phyloP scores from a whole-genome alignment of 2,329 filamentous ascomycete genomes.

The Hymenoscyphus albidus region DNA sequence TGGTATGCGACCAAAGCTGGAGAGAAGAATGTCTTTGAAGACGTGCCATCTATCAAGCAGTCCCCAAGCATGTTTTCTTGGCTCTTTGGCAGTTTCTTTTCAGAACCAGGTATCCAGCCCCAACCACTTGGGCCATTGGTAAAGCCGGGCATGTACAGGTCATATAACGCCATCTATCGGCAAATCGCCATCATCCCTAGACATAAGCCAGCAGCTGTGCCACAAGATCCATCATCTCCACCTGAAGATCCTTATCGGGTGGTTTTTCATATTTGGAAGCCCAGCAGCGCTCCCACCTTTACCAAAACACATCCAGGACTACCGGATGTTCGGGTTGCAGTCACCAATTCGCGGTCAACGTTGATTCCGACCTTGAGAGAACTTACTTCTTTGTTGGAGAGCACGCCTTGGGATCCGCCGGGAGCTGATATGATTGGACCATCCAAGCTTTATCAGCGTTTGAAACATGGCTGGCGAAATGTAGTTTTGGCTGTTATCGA shows the following conservation, averaged over 20 bases:
- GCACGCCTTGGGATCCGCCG: slow-evolving; percentile 66
- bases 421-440: slow-evolving; percentile 37
- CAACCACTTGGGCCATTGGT: slow-evolving; percentile 53
- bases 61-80: slow-evolving; percentile 29
- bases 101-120: slow-evolving; percentile 23
- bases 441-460: slow-evolving; percentile 64
- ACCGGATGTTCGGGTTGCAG: slow-evolving; percentile 81
- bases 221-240: slow-evolving; percentile 33
- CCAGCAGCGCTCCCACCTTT: slow-evolving; percentile 55
- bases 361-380: slow-evolving; percentile 70
- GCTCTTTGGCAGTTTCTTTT: slow-evolving; percentile 33
- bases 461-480: slow-evolving; percentile 82
- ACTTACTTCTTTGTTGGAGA: slow-evolving; percentile 66
- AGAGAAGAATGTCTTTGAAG: slow-evolving; percentile 12
- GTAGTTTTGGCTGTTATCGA: slow-evolving; percentile 87
- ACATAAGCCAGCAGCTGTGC: slow-evolving; percentile 53
- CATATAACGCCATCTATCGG: slow-evolving; percentile 68
- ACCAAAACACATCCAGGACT: slow-evolving; percentile 73
- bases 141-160: slow-evolving; percentile 60
- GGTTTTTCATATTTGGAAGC: slow-evolving; percentile 80
- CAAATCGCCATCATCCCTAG: slow-evolving; percentile 70
- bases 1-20: slow-evolving; percentile 38
- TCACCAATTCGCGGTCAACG: slow-evolving; percentile 71
- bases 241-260: slow-evolving; percentile 59
- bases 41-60: slow-evolving; percentile 10